phyloP scores from a whole-genome alignment of 192 early-diverging fungal species.

The Pilaira anomala region DNA sequence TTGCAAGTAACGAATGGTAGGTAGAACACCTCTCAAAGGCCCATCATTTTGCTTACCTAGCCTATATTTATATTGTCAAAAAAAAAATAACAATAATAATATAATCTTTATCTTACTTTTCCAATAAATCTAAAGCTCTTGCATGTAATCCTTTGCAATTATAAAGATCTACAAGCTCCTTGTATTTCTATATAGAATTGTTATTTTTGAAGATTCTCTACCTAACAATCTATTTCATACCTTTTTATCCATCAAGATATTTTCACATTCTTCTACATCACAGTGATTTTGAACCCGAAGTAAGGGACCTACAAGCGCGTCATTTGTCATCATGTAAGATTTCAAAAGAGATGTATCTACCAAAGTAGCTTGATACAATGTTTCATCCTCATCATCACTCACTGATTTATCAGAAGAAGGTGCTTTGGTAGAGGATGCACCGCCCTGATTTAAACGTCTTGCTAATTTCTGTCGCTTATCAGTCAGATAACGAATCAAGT shows the following conservation, averaged over 20 bases:
- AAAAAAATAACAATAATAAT: background rate
- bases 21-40: constrained; percentile 58
- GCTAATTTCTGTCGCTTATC: constrained; percentile 78
- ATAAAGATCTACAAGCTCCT: constrained; percentile 93
- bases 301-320: constrained; percentile 85
- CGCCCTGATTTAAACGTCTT: constrained; percentile 41
- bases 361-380: constrained; percentile 55
- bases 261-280: constrained; percentile 80
- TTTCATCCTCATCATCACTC: constrained; percentile 30
- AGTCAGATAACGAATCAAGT: constrained; percentile 84
- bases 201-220: background rate
- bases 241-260: constrained; percentile 69
- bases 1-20: constrained; percentile 75
- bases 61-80: constrained; percentile 16
- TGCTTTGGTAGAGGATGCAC: constrained; percentile 17
- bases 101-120: constrained; percentile 40
- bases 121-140: constrained; percentile 84
- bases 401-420: constrained; percentile 36
- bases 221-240: constrained; percentile 32
- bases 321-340: constrained; percentile 84
- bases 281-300: constrained; percentile 87
- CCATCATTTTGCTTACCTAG: constrained; percentile 46
- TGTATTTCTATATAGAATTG: constrained; percentile 58
- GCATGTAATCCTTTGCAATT: constrained; percentile 84
- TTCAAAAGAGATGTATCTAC: constrained; percentile 91